Conservation (phyloP, 2,329 filamentous ascomycete species). For the Ophiostoma sp. region DNA sequence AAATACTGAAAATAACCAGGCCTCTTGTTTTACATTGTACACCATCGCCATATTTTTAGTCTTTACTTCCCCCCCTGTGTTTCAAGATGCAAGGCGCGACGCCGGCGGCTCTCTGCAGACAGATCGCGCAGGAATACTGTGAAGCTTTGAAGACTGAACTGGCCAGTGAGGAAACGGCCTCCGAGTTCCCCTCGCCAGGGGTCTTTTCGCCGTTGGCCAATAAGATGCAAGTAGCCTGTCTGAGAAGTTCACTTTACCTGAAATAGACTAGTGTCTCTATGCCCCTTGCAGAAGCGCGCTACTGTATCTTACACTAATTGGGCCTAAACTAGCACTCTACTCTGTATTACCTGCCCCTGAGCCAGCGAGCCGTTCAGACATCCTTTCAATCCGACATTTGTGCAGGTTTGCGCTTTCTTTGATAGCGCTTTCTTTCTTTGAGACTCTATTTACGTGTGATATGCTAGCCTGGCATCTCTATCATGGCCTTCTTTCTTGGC, state of each 20-base stretch:
- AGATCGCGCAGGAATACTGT: neutral
- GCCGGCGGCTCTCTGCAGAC: slow-evolving; percentile 14
- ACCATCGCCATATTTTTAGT: slow-evolving; percentile 3
- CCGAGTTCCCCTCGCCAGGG: neutral
- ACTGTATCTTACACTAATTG: slow-evolving; percentile 8
- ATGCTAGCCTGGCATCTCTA: neutral
- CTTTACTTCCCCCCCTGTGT: neutral
- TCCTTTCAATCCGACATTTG: neutral
- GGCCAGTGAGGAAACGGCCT: slow-evolving; percentile 3
- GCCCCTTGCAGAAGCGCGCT: slow-evolving; percentile 15
- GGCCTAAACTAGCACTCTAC: neutral
- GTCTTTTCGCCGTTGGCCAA: neutral
- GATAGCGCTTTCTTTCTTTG: neutral
- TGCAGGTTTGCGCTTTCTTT: neutral
- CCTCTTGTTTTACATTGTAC: neutral
- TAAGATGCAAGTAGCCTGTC: neutral
- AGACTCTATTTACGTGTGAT: neutral
- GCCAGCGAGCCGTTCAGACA: neutral
- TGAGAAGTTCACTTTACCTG: neutral
- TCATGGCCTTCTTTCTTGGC: slow-evolving; percentile 4
- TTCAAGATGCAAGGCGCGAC: slow-evolving; percentile 23
- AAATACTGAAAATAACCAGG: neutral
- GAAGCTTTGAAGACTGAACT: neutral
- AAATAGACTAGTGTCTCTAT: neutral
- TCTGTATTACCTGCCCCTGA: slow-evolving; percentile 3